Conservation (phyloP, 768 basidiomycete species). For the Aureoboletus auriporus region DNA sequence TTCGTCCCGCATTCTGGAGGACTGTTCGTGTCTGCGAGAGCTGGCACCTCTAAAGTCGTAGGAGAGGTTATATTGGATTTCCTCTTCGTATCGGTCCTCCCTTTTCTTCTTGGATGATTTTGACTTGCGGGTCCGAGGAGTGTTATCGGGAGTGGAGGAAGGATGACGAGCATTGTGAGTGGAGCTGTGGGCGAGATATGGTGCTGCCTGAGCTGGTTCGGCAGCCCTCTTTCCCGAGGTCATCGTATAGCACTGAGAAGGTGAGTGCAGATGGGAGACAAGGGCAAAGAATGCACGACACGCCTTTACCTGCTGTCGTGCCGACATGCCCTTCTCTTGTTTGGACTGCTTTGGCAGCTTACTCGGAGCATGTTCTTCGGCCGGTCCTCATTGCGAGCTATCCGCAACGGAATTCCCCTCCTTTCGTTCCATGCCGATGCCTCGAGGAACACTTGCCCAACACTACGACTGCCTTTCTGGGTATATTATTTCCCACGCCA, state of each 20-base stretch:
- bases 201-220: slow-evolving; percentile 35
- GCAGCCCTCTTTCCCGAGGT: slow-evolving; percentile 31
- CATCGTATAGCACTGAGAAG: slow-evolving; percentile 34
- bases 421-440: slow-evolving; percentile 25
- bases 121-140: slow-evolving; percentile 35
- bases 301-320: slow-evolving; percentile 33
- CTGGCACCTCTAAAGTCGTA: slow-evolving; percentile 28
- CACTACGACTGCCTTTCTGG: slow-evolving; percentile 18
- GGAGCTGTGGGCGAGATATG: slow-evolving; percentile 56
- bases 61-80: slow-evolving; percentile 32
- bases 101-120: slow-evolving; percentile 43
- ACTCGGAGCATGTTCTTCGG: slow-evolving; percentile 12
- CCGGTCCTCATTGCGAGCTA: slow-evolving; percentile 24
- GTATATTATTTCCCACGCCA: slow-evolving; percentile 17
- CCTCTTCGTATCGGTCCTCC: slow-evolving; percentile 42
- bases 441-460: slow-evolving; percentile 26
- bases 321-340: slow-evolving; percentile 32
- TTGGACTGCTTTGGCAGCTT: slow-evolving; percentile 25
- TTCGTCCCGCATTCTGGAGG: slow-evolving; percentile 28
- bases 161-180: slow-evolving; percentile 51
- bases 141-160: slow-evolving; percentile 48
- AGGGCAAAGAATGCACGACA: slow-evolving; percentile 35
- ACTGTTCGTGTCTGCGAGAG: slow-evolving; percentile 23
- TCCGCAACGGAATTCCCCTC: slow-evolving; percentile 19
- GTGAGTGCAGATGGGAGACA: slow-evolving; percentile 33